Evolutionary conservation across 2,329 filamentous ascomycete genomes (phyloP).

Genomic region (Phialophora macrospora): DNA sequence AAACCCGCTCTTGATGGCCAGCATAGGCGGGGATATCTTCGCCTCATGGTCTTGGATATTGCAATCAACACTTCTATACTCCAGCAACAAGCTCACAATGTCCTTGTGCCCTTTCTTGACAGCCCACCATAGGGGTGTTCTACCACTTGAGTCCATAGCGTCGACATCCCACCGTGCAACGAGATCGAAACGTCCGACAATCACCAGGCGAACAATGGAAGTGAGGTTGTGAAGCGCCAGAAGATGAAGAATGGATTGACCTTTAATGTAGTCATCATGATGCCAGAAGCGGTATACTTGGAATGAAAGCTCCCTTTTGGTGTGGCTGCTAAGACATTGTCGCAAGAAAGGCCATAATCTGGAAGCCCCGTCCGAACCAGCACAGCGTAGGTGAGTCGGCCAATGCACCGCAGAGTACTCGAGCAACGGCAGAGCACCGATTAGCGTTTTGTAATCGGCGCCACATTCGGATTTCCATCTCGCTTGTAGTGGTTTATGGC

Average conservation of each 20-base stretch:
- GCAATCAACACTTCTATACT: neutral
- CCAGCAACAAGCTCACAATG: constrained; percentile 2
- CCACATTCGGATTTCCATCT: neutral
- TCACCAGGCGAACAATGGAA: neutral
- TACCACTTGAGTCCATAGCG: neutral
- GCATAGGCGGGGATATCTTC: neutral
- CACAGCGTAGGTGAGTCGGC: neutral
- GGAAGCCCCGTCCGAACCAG: neutral
- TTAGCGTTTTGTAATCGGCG: neutral
- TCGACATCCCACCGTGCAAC: neutral
- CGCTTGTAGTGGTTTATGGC: neutral
- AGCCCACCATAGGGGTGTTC: constrained; percentile 7
- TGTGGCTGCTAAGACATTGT: neutral
- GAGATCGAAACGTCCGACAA: neutral
- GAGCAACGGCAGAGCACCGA: neutral
- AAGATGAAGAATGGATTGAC: constrained; percentile 6
- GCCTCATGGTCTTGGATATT: neutral
- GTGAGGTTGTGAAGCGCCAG: constrained; percentile 1
- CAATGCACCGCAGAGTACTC: constrained; percentile 4
- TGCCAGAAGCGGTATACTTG: constrained; percentile 5
- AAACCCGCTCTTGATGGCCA: neutral
- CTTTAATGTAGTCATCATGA: constrained; percentile 10
- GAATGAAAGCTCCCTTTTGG: neutral
- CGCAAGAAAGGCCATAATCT: neutral
- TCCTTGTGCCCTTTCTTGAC: neutral